A percentile compares a stretch with the other conserved stretches of the same genome.
Evolutionary conservation across 2,329 filamentous ascomycete genomes (phyloP).

Genomic region (Aspergillus proliferans): DNA sequence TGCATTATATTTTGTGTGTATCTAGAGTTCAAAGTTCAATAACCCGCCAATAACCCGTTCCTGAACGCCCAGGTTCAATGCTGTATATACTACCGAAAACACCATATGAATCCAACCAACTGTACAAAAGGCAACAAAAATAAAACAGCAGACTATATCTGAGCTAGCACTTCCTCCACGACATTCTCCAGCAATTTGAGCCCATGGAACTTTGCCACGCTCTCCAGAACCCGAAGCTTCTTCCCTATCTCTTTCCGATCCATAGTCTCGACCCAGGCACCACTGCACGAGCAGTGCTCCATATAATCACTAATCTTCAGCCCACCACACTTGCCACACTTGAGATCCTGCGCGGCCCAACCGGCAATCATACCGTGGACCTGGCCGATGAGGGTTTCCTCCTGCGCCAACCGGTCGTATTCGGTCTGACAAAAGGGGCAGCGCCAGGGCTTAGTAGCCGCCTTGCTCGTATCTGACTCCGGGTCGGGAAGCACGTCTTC

Average conservation of each 20-base stretch:
- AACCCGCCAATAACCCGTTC: neutral
- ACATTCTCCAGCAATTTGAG: slow-evolving; percentile 75
- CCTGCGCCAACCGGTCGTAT: slow-evolving; percentile 72
- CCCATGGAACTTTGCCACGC: slow-evolving; percentile 71
- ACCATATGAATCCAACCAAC: slow-evolving; percentile 7
- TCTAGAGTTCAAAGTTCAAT: too few species aligned
- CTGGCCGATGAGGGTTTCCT: slow-evolving; percentile 72
- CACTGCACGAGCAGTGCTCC: slow-evolving; percentile 92
- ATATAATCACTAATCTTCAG: slow-evolving; percentile 86
- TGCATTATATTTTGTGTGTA: too few species aligned
- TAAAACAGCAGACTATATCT: slow-evolving; percentile 26
- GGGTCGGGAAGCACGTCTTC: slow-evolving; percentile 64
- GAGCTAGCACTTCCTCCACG: slow-evolving; percentile 56
- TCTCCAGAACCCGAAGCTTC: slow-evolving; percentile 62
- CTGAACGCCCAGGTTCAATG: neutral
- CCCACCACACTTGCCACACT: slow-evolving; percentile 64
- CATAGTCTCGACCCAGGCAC: slow-evolving; percentile 71
- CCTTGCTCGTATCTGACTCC: slow-evolving; percentile 22
- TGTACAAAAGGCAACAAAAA: slow-evolving; percentile 2
- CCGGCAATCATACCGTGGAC: slow-evolving; percentile 69
- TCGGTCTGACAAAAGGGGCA: slow-evolving; percentile 71
- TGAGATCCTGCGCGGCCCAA: slow-evolving; percentile 86
- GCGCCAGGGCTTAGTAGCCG: slow-evolving; percentile 54
- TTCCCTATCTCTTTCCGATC: slow-evolving; percentile 60
- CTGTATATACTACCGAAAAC: slow-evolving; percentile 7